phyloP scores from a whole-genome alignment of 2,329 filamentous ascomycete species.

The Pseudocercospora cruenta region DNA sequence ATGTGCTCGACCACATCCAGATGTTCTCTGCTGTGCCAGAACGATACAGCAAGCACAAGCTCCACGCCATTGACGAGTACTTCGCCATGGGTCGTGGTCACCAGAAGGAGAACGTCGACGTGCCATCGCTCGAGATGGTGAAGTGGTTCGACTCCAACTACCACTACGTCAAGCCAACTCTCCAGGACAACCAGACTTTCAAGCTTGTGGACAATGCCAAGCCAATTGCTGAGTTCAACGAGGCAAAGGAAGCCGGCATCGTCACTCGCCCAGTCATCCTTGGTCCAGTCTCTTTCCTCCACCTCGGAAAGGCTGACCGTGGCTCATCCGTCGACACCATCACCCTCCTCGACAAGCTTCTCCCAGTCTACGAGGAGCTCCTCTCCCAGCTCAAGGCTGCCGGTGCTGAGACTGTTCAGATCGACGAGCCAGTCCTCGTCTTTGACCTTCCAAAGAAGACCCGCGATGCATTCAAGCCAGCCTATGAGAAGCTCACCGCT shows the following conservation, averaged over 20 bases:
- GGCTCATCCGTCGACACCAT: slow-evolving; percentile 91
- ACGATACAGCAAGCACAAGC: slow-evolving; percentile 87
- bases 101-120: slow-evolving; percentile 92
- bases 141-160: slow-evolving; percentile 99
- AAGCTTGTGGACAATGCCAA: slow-evolving; percentile 85
- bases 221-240: slow-evolving; percentile 89
- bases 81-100: slow-evolving; percentile 99
- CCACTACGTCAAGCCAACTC: slow-evolving; percentile 99
- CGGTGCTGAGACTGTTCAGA: slow-evolving; percentile 95
- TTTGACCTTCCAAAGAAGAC: slow-evolving; percentile 87
- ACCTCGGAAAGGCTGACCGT: slow-evolving; percentile 97
- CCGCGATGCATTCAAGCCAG: slow-evolving; percentile 97
- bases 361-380: slow-evolving; percentile 93
- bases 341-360: slow-evolving; percentile 86
- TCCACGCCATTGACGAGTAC: slow-evolving; percentile 91
- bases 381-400: slow-evolving; percentile 91
- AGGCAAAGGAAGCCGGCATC: slow-evolving; percentile 97
- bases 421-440: slow-evolving; percentile 96
- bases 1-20: slow-evolving; percentile 97
- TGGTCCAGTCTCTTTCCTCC: slow-evolving; percentile 95
- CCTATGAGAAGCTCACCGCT: slow-evolving; percentile 83
- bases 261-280: slow-evolving; percentile 89
- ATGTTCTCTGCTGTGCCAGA: slow-evolving; percentile 92
- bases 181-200: slow-evolving; percentile 97
- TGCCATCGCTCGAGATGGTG: slow-evolving; percentile 90